These are phyloP conservation scores for Lizonia empirigonia DNA, from an alignment of 2,329 filamentous ascomycete genomes.

Conservation along the genomic window DNA sequence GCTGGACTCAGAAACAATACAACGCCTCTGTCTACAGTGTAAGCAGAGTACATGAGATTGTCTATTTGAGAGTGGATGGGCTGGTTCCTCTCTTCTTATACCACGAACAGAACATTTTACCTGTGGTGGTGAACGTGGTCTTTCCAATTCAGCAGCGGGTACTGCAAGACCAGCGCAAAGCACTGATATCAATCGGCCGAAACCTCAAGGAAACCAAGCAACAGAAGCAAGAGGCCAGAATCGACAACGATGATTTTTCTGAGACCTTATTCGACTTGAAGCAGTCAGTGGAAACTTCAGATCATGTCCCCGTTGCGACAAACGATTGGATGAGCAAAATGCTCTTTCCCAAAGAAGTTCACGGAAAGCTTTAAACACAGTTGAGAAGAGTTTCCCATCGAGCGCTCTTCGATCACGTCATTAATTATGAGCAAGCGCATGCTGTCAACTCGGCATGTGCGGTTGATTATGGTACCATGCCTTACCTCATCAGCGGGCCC, in stretches of 20 bases:
- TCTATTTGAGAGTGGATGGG: conserved; percentile 29
- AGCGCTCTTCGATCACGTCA: conserved; percentile 46
- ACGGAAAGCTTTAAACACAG: conserved; percentile 48
- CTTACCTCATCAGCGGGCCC: conserved; percentile 56
- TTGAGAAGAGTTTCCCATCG: conserved; percentile 46
- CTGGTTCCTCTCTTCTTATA: conserved; percentile 3
- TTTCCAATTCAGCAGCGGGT: conserved; percentile 26
- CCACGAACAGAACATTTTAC: neutral
- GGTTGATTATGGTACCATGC: conserved; percentile 52
- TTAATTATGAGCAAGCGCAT: conserved; percentile 58
- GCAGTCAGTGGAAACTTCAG: no score
- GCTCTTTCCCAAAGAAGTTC: conserved; percentile 50
- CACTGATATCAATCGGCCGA: neutral
- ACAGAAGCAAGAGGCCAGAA: neutral
- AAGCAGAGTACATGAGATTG: conserved; percentile 30
- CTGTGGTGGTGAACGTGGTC: conserved; percentile 31
- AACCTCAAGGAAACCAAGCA: neutral
- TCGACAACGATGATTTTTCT: neutral
- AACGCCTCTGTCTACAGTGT: conserved; percentile 31
- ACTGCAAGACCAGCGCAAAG: neutral
- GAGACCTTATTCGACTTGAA: neutral
- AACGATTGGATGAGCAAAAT: conserved; percentile 48
- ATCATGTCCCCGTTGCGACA: no score
- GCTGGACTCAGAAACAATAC: conserved; percentile 30
- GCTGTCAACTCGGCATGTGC: conserved; percentile 52